Conservation (phyloP, 257 asterid genomes). For the Lantana camara region DNA sequence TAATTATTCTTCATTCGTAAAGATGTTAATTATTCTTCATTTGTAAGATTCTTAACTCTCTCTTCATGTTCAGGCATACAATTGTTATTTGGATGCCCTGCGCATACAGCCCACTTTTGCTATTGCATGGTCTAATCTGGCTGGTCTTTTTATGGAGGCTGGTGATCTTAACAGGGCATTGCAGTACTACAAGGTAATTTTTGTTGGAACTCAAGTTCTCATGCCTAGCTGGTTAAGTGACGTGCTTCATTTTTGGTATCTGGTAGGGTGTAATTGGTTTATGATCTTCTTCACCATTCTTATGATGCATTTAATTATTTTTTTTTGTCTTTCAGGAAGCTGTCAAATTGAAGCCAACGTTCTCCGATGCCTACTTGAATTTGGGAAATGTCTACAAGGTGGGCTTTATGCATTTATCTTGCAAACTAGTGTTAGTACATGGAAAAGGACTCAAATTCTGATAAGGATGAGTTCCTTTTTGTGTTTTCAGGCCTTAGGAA, state of each 20-base stretch:
- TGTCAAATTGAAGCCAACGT: slow-evolving; percentile 91
- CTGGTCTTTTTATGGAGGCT: slow-evolving; percentile 96
- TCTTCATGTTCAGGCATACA: slow-evolving; percentile 66
- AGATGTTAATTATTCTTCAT: background rate
- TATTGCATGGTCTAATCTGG: slow-evolving; percentile 99
- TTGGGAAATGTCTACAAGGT: slow-evolving; percentile 99
- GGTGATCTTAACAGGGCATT: slow-evolving; percentile 90
- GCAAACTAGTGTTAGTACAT: slow-evolving; percentile 52
- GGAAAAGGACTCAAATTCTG: slow-evolving; percentile 50
- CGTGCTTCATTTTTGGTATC: slow-evolving; percentile 15
- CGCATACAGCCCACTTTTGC: slow-evolving; percentile 95
- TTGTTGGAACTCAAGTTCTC: background rate
- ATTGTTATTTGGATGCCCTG: slow-evolving; percentile 90
- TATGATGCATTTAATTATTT: background rate
- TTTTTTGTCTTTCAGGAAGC: slow-evolving; percentile 75
- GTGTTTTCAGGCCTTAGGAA: slow-evolving; percentile 88
- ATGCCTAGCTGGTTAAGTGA: slow-evolving; percentile 4
- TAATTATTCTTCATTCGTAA: background rate
- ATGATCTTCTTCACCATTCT: slow-evolving; percentile 24
- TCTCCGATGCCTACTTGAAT: slow-evolving; percentile 89
- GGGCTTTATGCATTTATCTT: slow-evolving; percentile 50
- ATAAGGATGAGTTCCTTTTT: slow-evolving; percentile 57
- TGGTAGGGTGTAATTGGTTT: slow-evolving; percentile 1
- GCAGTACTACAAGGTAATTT: slow-evolving; percentile 89
- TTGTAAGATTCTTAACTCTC: slow-evolving; percentile 4